Conservation (phyloP, 2,329 filamentous ascomycete species). For the Aureobasidium namibiae region DNA sequence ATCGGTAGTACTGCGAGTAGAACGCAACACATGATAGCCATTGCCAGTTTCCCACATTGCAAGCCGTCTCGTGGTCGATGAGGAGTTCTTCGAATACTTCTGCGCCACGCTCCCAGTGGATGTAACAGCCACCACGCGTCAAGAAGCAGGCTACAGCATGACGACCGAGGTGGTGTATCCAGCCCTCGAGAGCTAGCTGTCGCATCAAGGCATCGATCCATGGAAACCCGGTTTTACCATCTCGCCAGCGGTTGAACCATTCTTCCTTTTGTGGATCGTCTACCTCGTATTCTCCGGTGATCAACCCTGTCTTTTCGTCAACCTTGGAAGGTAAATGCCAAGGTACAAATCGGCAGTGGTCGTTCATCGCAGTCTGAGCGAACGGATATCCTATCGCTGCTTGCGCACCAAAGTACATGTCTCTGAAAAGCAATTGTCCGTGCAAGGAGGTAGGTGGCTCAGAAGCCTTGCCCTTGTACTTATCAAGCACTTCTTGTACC, state of each 20-base stretch:
- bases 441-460: slow-evolving; percentile 59
- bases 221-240: slow-evolving; percentile 64
- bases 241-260: slow-evolving; percentile 62
- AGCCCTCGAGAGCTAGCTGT: slow-evolving; percentile 62
- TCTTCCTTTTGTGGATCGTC: slow-evolving; percentile 54
- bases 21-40: slow-evolving; percentile 72
- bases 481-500: slow-evolving; percentile 53
- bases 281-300: slow-evolving; percentile 55
- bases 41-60: slow-evolving; percentile 70
- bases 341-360: slow-evolving; percentile 63
- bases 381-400: slow-evolving; percentile 58
- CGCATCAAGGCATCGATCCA: slow-evolving; percentile 78
- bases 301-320: slow-evolving; percentile 37
- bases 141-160: slow-evolving; percentile 75
- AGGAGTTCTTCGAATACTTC: slow-evolving; percentile 72
- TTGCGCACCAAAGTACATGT: slow-evolving; percentile 78
- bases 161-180: slow-evolving; percentile 71
- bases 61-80: slow-evolving; percentile 65
- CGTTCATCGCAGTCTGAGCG: slow-evolving; percentile 56
- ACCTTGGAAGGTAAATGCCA: slow-evolving; percentile 65
- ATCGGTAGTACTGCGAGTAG: slow-evolving; percentile 62
- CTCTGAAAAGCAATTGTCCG: slow-evolving; percentile 67
- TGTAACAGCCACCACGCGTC: slow-evolving; percentile 69
- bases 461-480: slow-evolving; percentile 50
- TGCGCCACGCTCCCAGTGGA: slow-evolving; percentile 70